Evolutionary conservation across 139 green algal species (phyloP).

Genomic region (Parachlorella kessleri): DNA sequence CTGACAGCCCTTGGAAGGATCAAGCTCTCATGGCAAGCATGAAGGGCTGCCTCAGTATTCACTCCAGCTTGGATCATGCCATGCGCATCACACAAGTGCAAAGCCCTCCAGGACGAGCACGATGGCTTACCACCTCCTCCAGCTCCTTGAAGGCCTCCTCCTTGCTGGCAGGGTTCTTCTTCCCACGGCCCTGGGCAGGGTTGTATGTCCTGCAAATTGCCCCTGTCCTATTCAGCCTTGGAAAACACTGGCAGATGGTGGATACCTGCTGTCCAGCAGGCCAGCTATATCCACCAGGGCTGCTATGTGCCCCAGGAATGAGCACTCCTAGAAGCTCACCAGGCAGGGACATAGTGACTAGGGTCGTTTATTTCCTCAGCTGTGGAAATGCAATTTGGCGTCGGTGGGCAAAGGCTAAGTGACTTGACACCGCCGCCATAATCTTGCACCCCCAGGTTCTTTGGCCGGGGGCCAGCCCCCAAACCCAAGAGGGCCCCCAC

Average conservation of each 20-base stretch:
- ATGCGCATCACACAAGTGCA: too few species aligned
- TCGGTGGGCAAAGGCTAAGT: conserved; percentile 83
- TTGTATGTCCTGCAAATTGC: conserved; percentile 76
- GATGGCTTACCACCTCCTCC: background rate
- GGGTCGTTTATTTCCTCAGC: conserved; percentile 86
- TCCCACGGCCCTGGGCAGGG: conserved; percentile 77
- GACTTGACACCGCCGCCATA: conserved; percentile 71
- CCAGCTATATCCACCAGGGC: background rate
- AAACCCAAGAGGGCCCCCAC: conserved; percentile 73
- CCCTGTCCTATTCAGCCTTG: too few species aligned
- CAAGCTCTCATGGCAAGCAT: too few species aligned
- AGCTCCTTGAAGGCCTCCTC: conserved; percentile 79
- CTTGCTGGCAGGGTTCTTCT: conserved; percentile 70
- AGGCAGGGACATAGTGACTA: conserved; percentile 81
- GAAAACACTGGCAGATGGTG: background rate
- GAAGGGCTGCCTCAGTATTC: too few species aligned
- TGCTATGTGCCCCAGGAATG: background rate
- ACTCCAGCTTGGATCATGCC: too few species aligned
- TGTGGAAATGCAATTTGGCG: conserved; percentile 93
- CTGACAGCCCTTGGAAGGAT: too few species aligned
- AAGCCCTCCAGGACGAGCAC: background rate
- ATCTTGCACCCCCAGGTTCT: conserved; percentile 67
- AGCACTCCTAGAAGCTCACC: conserved; percentile 44
- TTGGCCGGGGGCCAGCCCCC: conserved; percentile 62
- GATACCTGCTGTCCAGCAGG: background rate